Percentiles rank a stretch among this genome's conserved stretches.
phyloP scores from a whole-genome alignment of 805 yeast species.

The Candida ponderosae region DNA sequence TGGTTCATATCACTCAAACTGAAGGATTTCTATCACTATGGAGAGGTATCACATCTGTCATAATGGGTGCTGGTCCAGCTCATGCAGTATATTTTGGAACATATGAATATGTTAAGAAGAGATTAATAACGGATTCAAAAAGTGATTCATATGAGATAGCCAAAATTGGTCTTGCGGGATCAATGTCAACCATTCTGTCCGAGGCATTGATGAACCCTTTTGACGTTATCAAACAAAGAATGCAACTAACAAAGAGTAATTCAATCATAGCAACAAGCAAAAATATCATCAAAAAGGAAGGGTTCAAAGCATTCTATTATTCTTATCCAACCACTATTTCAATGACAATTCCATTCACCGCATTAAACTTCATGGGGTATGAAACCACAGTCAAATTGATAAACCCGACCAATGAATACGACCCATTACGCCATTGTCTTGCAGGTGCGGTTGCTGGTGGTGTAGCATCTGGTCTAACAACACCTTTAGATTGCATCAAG shows the following conservation, averaged over 20 bases:
- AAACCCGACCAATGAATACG: constrained; percentile 72
- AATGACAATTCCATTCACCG: constrained; percentile 92
- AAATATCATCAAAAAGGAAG: constrained; percentile 52
- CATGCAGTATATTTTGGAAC: constrained; percentile 96
- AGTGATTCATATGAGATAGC: constrained; percentile 53
- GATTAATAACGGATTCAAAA: constrained; percentile 25
- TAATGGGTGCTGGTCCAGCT: constrained; percentile 98
- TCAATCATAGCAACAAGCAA: constrained; percentile 29
- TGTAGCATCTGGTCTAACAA: constrained; percentile 87
- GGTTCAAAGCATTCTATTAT: constrained; percentile 74
- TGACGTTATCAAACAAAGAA: constrained; percentile 90
- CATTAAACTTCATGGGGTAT: constrained; percentile 86
- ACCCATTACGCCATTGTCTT: constrained; percentile 86
- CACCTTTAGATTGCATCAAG: constrained; percentile 90
- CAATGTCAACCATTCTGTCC: constrained; percentile 84
- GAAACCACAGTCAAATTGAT: constrained; percentile 73
- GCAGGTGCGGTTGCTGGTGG: constrained; percentile 95
- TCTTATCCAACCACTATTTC: constrained; percentile 91
- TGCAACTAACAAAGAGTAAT: constrained; percentile 47
- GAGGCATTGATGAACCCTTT: constrained; percentile 98
- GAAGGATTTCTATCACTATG: constrained; percentile 88
- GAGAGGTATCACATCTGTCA: constrained; percentile 90
- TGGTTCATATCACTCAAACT: constrained; percentile 67
- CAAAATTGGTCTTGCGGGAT: constrained; percentile 82
- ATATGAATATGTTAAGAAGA: constrained; percentile 61